Conservation (phyloP, 768 basidiomycete species). For the Gloeopeniophorella convolvens region DNA sequence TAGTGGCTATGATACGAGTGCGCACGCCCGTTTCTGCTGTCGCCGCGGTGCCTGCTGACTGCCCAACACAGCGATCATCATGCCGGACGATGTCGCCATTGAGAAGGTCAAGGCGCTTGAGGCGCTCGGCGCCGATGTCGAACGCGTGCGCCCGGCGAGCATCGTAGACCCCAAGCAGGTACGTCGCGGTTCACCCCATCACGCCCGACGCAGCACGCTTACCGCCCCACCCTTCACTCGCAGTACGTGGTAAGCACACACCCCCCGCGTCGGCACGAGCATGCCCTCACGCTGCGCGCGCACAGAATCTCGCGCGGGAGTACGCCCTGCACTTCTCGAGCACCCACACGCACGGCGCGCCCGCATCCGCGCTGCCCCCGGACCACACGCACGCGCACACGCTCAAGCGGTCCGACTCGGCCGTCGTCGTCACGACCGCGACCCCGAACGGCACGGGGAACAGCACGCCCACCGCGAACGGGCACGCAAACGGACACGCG, state of each 20-base stretch:
- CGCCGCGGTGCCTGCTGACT: no score
- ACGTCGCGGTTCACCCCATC: constrained; percentile 23
- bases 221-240: constrained; percentile 12
- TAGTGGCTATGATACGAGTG: constrained; percentile 87
- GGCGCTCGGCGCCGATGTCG: constrained; percentile 83
- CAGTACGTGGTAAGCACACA: constrained; percentile 32
- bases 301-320: constrained; percentile 80
- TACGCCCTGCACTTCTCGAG: constrained; percentile 70
- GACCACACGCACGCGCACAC: constrained; percentile 14
- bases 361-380: background rate
- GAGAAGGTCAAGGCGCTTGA: constrained; percentile 86
- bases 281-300: background rate
- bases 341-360: constrained; percentile 25
- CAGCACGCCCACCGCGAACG: constrained; percentile 30
- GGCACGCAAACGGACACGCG: constrained; percentile 25
- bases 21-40: no score
- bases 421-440: constrained; percentile 50
- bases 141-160: constrained; percentile 86
- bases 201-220: constrained; percentile 8
- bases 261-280: background rate
- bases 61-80: constrained; percentile 66
- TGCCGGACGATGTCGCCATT: constrained; percentile 83
- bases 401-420: constrained; percentile 36
- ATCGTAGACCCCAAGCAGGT: constrained; percentile 97
- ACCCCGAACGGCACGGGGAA: no score